Evolutionary conservation across 768 basidiomycete genomes (phyloP).

Genomic region (Lactarius vividus): DNA sequence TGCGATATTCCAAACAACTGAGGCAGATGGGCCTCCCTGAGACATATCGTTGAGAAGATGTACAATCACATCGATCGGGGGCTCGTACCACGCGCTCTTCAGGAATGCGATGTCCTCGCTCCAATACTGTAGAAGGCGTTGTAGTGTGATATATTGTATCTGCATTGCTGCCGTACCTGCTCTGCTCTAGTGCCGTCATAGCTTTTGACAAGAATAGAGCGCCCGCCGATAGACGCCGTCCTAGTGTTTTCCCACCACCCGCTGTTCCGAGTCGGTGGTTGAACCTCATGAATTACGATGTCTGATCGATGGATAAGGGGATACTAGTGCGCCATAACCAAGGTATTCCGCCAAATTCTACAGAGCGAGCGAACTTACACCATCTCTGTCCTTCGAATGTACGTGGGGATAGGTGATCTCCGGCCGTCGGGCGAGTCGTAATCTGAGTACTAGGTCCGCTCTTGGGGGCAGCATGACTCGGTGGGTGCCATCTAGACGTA

Average conservation of each 20-base stretch:
- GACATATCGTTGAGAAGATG: not conserved
- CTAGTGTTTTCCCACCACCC: constrained; percentile 9
- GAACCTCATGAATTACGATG: not conserved
- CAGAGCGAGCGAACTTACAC: constrained; percentile 1
- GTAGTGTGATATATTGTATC: not conserved
- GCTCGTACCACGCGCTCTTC: constrained; percentile 13
- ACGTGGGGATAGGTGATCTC: not conserved
- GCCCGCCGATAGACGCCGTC: constrained; percentile 11
- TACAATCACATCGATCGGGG: not conserved
- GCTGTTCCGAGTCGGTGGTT: not conserved
- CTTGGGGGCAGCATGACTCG: not conserved
- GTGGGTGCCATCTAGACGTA: not conserved
- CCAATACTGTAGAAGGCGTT: not conserved
- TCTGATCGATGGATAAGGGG: constrained; percentile 17
- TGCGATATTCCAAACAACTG: constrained; percentile 15
- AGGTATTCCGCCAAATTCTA: not conserved
- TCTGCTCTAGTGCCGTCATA: constrained; percentile 10
- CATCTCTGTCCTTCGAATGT: constrained; percentile 10
- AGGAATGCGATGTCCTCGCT: constrained; percentile 11
- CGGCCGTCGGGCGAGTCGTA: constrained; percentile 5
- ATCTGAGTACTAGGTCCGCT: constrained; percentile 5
- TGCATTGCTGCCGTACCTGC: constrained; percentile 1
- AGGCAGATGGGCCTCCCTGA: constrained; percentile 16
- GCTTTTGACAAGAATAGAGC: constrained; percentile 10
- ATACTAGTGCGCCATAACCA: not conserved